These are phyloP conservation scores for Papiliotrema fonsecae DNA, from an alignment of 1,284 basidiomycete genomes.

Conservation along the genomic window DNA sequence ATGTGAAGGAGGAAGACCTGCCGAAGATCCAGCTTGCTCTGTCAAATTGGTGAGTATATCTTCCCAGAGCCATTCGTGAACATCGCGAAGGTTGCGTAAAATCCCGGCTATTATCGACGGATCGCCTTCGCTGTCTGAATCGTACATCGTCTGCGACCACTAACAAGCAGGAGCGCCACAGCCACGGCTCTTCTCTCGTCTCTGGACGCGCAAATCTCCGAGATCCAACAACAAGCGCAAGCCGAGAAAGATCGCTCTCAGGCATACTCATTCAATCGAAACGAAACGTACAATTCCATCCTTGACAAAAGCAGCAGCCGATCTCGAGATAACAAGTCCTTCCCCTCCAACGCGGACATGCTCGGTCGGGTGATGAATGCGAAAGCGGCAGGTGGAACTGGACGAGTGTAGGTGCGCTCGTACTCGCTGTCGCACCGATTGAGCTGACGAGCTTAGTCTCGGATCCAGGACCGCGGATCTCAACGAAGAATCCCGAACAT, in stretches of 20 bases:
- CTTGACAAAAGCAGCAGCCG: neutral
- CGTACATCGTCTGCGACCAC: neutral
- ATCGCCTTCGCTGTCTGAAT: too few relatives aligned
- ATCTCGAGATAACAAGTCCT: too few relatives aligned
- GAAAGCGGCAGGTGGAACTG: too few relatives aligned
- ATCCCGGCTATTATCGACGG: too few relatives aligned
- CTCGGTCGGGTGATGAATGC: too few relatives aligned
- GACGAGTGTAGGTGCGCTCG: constrained; percentile 52
- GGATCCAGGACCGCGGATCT: constrained; percentile 16
- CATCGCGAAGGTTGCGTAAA: too few relatives aligned
- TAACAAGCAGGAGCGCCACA: constrained; percentile 59
- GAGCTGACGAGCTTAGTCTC: neutral
- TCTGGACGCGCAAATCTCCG: constrained; percentile 49
- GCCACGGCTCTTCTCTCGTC: constrained; percentile 60
- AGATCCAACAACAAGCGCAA: constrained; percentile 6
- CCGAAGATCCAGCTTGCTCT: constrained; percentile 59
- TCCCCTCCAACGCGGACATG: too few relatives aligned
- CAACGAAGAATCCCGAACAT: constrained; percentile 52
- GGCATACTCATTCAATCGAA: constrained; percentile 28
- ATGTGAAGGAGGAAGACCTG: constrained; percentile 66
- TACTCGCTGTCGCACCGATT: neutral
- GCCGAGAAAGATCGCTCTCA: constrained; percentile 1
- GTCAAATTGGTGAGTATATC: constrained; percentile 60
- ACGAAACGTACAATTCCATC: constrained; percentile 48
- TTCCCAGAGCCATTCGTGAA: too few relatives aligned